These are phyloP conservation scores for Dendrocalamus sinicus DNA, from an alignment of 176 grass and related monocot genomes.

Conservation along the genomic window DNA sequence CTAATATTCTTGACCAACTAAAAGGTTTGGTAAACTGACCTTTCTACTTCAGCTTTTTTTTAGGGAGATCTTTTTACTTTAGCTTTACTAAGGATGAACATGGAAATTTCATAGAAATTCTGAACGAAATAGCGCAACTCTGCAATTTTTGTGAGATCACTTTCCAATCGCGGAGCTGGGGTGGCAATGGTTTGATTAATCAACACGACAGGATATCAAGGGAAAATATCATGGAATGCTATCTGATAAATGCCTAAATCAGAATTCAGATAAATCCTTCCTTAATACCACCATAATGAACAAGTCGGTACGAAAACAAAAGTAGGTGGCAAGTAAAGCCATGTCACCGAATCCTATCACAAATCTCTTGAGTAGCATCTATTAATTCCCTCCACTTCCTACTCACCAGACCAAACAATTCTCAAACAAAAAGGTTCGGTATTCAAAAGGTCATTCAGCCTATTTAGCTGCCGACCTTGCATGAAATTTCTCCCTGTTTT, in stretches of 20 bases:
- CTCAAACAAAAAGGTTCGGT: constrained; percentile 1
- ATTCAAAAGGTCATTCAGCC: neutral
- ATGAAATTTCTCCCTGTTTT: constrained; percentile 16
- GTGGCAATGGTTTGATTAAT: neutral
- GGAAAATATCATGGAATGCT: neutral
- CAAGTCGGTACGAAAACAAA: neutral
- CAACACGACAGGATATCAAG: neutral
- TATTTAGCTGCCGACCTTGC: constrained; percentile 24
- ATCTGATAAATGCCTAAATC: neutral
- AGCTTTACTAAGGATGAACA: neutral
- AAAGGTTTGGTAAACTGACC: neutral
- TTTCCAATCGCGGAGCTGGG: too few relatives aligned
- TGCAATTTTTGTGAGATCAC: neutral
- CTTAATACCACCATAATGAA: neutral
- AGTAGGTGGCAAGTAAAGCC: neutral
- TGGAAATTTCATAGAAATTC: neutral
- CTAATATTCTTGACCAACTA: neutral
- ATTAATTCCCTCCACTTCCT: neutral
- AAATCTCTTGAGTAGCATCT: constrained; percentile 1
- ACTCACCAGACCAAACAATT: constrained; percentile 26
- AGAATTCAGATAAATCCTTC: neutral
- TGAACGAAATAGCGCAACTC: neutral
- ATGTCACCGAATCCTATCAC: neutral
- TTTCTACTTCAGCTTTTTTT: neutral
- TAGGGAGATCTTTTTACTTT: neutral